A percentile compares a stretch with the other conserved stretches of the same genome.
These are phyloP conservation scores for Candida koratica DNA, from an alignment of 805 yeast genomes.

Conservation along the genomic window DNA sequence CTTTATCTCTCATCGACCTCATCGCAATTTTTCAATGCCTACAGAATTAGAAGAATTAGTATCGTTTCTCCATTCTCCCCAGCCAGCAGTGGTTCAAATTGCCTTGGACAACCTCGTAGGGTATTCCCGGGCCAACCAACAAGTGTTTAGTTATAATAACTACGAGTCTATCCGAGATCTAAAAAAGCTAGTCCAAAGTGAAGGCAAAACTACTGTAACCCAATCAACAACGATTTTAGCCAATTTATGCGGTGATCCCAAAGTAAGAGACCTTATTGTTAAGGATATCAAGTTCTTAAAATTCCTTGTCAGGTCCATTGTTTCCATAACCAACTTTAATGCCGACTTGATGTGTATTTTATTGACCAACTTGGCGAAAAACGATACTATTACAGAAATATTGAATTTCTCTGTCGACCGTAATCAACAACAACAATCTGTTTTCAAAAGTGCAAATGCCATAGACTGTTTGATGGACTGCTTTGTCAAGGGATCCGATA, in stretches of 20 bases:
- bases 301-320: constrained; percentile 46
- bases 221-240: constrained; percentile 77
- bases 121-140: constrained; percentile 66
- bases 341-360: constrained; percentile 83
- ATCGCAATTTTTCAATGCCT: constrained; percentile 29
- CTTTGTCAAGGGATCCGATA: constrained; percentile 79
- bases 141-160: constrained; percentile 66
- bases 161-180: constrained; percentile 70
- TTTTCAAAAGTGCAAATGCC: constrained; percentile 54
- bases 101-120: constrained; percentile 84
- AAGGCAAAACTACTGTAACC: constrained; percentile 52
- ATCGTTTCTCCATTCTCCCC: constrained; percentile 75
- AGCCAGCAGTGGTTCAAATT: constrained; percentile 72
- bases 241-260: constrained; percentile 70
- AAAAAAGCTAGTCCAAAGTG: constrained; percentile 49
- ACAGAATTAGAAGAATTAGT: constrained; percentile 55
- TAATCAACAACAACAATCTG: constrained; percentile 35
- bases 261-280: constrained; percentile 61
- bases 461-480: constrained; percentile 84
- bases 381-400: constrained; percentile 55
- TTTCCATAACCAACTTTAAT: constrained; percentile 55
- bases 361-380: constrained; percentile 80
- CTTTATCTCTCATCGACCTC: not conserved
- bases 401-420: constrained; percentile 37
- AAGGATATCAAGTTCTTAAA: constrained; percentile 56